These are phyloP conservation scores for Puccinia brachypodii DNA, from an alignment of 1,284 basidiomycete genomes.

Conservation along the genomic window DNA sequence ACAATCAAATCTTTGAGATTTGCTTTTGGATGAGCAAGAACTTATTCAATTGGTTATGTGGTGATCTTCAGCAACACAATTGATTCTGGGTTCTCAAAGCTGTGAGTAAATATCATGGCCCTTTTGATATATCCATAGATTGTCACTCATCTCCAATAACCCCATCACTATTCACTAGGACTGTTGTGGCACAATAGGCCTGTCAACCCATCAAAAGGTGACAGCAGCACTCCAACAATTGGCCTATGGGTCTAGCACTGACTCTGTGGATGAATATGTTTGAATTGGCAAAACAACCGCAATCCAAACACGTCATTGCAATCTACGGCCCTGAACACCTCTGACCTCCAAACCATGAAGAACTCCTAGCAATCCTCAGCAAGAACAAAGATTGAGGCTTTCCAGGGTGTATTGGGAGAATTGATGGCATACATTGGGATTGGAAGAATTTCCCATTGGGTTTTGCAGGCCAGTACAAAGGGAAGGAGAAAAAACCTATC, in stretches of 20 bases:
- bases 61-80: not conserved
- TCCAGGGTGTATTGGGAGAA: not conserved
- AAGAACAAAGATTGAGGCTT: not conserved
- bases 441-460: not conserved
- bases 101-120: not conserved
- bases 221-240: conserved; percentile 3
- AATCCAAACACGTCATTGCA: not conserved
- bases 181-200: not conserved
- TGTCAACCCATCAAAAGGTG: conserved; percentile 16
- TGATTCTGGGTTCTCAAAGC: not conserved
- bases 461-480: not conserved
- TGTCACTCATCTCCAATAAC: no score
- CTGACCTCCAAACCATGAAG: not conserved
- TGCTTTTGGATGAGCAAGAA: not conserved
- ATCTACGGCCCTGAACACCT: not conserved
- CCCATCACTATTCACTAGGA: no score
- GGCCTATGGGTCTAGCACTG: not conserved
- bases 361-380: not conserved
- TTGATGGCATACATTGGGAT: not conserved
- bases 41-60: not conserved
- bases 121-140: no score
- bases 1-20: not conserved
- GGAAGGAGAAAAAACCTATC: not conserved
- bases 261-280: not conserved
- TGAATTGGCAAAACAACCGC: not conserved